phyloP scores from a whole-genome alignment of 495 filamentous ascomycete genomes.

The Neurospora sp. region DNA sequence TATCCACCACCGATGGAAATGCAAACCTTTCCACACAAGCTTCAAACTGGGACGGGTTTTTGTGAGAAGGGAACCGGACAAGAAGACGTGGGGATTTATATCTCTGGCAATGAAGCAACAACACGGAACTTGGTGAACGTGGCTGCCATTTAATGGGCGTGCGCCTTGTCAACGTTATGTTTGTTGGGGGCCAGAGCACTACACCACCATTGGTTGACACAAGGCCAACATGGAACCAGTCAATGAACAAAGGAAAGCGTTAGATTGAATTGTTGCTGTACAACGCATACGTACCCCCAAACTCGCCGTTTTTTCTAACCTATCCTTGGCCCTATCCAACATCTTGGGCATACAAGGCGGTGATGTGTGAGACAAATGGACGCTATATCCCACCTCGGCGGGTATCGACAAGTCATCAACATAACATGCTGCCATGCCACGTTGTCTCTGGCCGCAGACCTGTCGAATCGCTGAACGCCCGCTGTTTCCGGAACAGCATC shows the following conservation, averaged over 20 bases:
- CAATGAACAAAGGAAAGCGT: conserved; percentile 13
- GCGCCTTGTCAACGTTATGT: background rate
- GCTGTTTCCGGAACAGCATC: background rate
- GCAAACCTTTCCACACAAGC: background rate
- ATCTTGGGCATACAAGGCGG: background rate
- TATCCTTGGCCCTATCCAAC: conserved; percentile 11
- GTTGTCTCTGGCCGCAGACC: conserved; percentile 8
- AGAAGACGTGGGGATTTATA: conserved; percentile 13
- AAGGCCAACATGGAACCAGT: conserved; percentile 9
- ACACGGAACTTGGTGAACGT: conserved; percentile 16
- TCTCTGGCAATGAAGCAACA: conserved; percentile 9
- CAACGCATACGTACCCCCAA: conserved; percentile 2
- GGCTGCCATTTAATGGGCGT: conserved; percentile 17
- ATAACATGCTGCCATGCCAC: conserved; percentile 11
- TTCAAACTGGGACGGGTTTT: background rate
- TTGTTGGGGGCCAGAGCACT: background rate
- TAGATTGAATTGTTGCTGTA: conserved; percentile 14
- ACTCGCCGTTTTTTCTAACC: background rate
- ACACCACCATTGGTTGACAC: conserved; percentile 10
- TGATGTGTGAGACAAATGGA: conserved; percentile 8
- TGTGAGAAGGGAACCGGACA: background rate
- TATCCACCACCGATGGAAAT: background rate
- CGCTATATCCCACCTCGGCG: conserved; percentile 11
- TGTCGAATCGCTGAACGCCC: conserved; percentile 6
- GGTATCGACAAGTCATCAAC: conserved; percentile 16